A percentile compares a stretch with the other conserved stretches of the same genome.
Conservation (phyloP, 2,329 filamentous ascomycete genomes). For the Fusarium sp. region DNA sequence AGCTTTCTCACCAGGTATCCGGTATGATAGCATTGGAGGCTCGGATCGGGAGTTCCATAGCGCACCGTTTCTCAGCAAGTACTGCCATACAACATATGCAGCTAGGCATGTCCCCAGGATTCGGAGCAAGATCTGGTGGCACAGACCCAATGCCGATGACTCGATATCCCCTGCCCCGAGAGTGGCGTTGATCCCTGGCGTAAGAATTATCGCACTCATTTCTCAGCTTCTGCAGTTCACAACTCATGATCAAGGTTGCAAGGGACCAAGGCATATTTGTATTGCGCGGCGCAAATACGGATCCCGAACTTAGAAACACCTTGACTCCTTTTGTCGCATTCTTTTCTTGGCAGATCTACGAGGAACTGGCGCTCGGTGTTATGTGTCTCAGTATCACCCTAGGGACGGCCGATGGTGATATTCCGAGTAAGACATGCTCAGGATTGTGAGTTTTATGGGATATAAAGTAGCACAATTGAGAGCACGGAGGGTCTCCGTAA, state of each 20-base stretch:
- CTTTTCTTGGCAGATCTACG: neutral
- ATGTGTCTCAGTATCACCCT: neutral
- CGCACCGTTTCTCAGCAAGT: neutral
- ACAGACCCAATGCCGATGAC: accelerated
- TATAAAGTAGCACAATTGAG: no score
- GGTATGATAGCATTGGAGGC: slow-evolving; percentile 2
- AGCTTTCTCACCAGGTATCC: slow-evolving; percentile 1
- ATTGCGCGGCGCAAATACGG: accelerated
- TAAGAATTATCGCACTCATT: neutral
- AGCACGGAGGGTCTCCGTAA: no score
- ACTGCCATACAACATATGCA: neutral
- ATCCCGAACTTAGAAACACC: neutral
- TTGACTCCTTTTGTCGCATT: neutral
- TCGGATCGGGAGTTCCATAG: neutral
- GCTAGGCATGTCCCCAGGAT: accelerated
- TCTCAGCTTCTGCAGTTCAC: accelerated
- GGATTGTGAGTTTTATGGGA: no score
- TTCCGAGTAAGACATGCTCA: neutral
- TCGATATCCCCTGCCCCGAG: neutral
- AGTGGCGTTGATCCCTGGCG: neutral
- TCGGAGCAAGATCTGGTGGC: neutral
- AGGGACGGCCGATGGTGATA: neutral
- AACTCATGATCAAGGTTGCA: neutral
- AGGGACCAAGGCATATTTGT: neutral
- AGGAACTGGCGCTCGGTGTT: neutral